Evolutionary conservation across 805 yeast species (phyloP).

Genomic region (Wickerhamiella musiphila): DNA sequence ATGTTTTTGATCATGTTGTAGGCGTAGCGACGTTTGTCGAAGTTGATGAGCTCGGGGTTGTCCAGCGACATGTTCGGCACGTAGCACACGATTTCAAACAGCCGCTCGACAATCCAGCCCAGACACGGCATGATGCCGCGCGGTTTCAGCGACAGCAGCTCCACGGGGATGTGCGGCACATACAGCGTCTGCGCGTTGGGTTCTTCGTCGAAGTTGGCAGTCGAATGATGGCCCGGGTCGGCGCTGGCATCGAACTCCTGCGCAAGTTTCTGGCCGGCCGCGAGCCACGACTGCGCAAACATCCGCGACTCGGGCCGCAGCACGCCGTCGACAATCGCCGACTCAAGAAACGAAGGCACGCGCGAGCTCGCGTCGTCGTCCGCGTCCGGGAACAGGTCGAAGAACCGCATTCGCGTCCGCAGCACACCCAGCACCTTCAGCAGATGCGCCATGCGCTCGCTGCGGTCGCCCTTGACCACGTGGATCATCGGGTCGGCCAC

Average conservation of each 20-base stretch:
- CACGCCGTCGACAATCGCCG: slow-evolving; percentile 56
- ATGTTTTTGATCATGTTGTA: slow-evolving; percentile 44
- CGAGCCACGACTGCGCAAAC: slow-evolving; percentile 52
- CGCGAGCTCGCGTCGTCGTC: slow-evolving; percentile 13
- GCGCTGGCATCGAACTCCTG: slow-evolving; percentile 8
- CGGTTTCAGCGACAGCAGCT: slow-evolving; percentile 8
- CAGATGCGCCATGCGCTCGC: slow-evolving; percentile 50
- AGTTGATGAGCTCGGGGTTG: slow-evolving; percentile 52
- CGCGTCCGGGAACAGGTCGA: slow-evolving; percentile 31
- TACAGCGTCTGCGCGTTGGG: slow-evolving; percentile 12
- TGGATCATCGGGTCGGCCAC: slow-evolving; percentile 40
- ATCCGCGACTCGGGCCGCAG: slow-evolving; percentile 65
- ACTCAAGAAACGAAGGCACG: slow-evolving; percentile 74
- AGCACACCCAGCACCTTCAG: slow-evolving; percentile 48
- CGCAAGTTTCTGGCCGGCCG: slow-evolving; percentile 29
- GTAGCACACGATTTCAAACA: slow-evolving; percentile 56
- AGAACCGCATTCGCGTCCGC: slow-evolving; percentile 46
- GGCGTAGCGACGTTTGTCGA: slow-evolving; percentile 64
- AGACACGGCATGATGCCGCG: slow-evolving; percentile 53
- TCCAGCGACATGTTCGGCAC: slow-evolving; percentile 64
- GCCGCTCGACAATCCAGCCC: slow-evolving; percentile 77
- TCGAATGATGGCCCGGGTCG: slow-evolving; percentile 1
- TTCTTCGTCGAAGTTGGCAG: slow-evolving; percentile 3
- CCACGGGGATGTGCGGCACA: slow-evolving; percentile 17
- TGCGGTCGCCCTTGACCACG: slow-evolving; percentile 32